Evolutionary conservation across 208 protist genomes (phyloP).

Genomic region (Porcisia deanei): DNA sequence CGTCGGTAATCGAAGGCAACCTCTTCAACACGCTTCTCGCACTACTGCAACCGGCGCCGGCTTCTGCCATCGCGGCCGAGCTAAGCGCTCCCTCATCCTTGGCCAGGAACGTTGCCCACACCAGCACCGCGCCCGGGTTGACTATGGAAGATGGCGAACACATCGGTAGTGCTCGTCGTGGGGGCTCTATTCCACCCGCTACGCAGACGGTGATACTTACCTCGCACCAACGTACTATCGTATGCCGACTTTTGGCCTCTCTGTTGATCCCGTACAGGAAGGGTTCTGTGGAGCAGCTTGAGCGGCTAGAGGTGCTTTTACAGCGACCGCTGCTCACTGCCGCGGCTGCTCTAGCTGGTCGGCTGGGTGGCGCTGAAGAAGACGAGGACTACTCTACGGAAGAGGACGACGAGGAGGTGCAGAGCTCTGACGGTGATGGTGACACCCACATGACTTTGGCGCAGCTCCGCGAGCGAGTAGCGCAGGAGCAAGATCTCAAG

Average conservation of each 20-base stretch:
- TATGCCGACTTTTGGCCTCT: conserved; percentile 49
- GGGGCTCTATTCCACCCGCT: conserved; percentile 7
- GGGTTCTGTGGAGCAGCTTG: conserved; percentile 37
- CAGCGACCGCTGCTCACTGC: conserved; percentile 17
- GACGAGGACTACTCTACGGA: conserved; percentile 35
- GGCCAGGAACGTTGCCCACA: background rate
- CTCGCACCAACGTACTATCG: conserved; percentile 44
- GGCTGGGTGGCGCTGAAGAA: conserved; percentile 21
- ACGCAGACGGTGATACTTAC: conserved; percentile 26
- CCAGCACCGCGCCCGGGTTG: background rate
- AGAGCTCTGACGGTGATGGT: background rate
- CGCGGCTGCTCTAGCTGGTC: conserved; percentile 4
- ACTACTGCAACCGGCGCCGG: conserved; percentile 16
- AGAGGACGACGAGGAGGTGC: conserved; percentile 34
- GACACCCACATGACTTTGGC: background rate
- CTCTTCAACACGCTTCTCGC: conserved; percentile 34
- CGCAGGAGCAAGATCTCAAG: conserved; percentile 28
- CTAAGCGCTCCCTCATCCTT: background rate
- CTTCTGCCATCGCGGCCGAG: background rate
- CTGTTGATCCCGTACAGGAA: conserved; percentile 43
- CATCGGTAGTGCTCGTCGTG: background rate
- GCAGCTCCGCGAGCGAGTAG: conserved; percentile 36
- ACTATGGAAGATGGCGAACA: background rate
- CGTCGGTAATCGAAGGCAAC: conserved; percentile 42
- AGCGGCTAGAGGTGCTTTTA: conserved; percentile 26